Percentiles rank a stretch among this genome's conserved stretches.
Conservation (phyloP, 1,284 basidiomycete species). For the Cryptococcus sp. region DNA sequence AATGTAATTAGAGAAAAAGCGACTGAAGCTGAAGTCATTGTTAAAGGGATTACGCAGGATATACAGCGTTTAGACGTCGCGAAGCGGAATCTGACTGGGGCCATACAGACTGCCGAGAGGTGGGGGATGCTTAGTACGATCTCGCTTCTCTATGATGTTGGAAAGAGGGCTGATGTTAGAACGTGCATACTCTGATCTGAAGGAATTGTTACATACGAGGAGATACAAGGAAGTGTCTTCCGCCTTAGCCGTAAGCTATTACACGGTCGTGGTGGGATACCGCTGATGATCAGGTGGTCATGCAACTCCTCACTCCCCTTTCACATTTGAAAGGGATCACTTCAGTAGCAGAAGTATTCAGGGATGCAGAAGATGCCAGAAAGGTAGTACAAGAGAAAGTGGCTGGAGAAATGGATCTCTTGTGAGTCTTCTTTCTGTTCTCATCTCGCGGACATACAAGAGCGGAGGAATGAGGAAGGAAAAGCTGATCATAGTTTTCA, state of each 20-base stretch:
- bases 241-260: not conserved
- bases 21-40: conserved; percentile 91
- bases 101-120: conserved; percentile 85
- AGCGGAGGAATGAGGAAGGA: not conserved
- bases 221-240: conserved; percentile 73
- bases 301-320: conserved; percentile 73
- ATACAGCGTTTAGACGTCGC: conserved; percentile 92
- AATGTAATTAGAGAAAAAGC: conserved; percentile 91
- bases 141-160: not conserved
- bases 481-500: conserved; percentile 62
- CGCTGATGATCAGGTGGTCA: conserved; percentile 62
- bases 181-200: conserved; percentile 74
- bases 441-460: not conserved
- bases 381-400: conserved; percentile 69
- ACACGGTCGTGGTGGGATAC: not conserved
- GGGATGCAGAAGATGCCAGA: conserved; percentile 72
- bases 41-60: conserved; percentile 91
- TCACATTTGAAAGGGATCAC: conserved; percentile 69
- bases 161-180: conserved; percentile 51
- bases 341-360: conserved; percentile 70
- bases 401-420: conserved; percentile 82
- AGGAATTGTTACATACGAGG: conserved; percentile 68
- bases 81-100: conserved; percentile 84
- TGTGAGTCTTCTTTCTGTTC: conserved; percentile 65
- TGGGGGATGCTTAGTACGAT: conserved; percentile 88